Evolutionary conservation across 768 basidiomycete species (phyloP), one percentile per base, ranked within the genome.

Genomic region (Amanita exitialis): DNA sequence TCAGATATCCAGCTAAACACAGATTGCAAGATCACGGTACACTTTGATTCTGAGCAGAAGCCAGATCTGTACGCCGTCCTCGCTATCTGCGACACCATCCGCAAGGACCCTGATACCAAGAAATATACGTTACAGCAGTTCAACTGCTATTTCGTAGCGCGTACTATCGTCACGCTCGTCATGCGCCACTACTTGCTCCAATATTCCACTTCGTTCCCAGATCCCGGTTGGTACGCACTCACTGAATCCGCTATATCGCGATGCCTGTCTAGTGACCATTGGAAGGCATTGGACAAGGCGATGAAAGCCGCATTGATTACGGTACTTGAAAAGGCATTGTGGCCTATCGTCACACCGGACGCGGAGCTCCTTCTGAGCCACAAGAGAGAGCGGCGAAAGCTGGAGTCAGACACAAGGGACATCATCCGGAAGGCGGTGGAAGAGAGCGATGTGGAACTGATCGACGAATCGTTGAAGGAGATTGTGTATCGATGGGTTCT

Each of bases 131-230:
- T 38, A 10, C 47, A 48, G 15, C 23, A 36, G 3, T 48, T 38
- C 20, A 48, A 48, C 21, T 48, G 35, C n/a, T 48, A 38, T 20
- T 48, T 48, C 23, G 5, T 48, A 6, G 47, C 36, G 9, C 47
- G 47, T 15, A 25, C 47, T 21, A 48, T 48, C 20, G 27, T 38
- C 5, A 23, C 36, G 10, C 47, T 48, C n/a, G n/a, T 38, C 9
- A 13, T 21, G 12, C 47, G 47, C 6, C 35, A 48, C n/a, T 38
- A 15, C 23, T 21, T 48, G 36, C 34, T 48, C 23, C 47, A 48
- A 16, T 12, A 1, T 10, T 35, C 10, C n/a, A 9, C 21, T 20
- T 12, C 35, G 20, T 4, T 1, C 20, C 6, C 23, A 3, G 23
- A 36, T 4, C 35, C 21, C 10, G 36, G 36, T 27, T 38, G 37